These are phyloP conservation scores for Zasmidium angulare DNA, from an alignment of 2,329 filamentous ascomycete genomes.

Conservation along the genomic window DNA sequence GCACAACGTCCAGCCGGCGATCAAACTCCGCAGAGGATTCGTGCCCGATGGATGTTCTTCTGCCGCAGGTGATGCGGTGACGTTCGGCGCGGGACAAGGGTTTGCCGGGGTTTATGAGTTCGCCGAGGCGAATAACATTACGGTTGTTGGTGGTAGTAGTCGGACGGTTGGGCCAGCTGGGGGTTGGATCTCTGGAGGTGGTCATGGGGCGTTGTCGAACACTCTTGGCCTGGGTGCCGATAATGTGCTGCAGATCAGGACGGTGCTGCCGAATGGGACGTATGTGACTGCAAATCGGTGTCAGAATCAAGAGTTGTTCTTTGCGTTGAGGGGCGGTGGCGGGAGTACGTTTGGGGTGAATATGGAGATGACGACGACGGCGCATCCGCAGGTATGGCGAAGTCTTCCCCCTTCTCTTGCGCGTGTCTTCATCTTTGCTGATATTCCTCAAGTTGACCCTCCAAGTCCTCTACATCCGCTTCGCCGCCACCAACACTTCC, in stretches of 20 bases:
- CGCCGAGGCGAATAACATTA: slow-evolving; percentile 20
- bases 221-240: slow-evolving; percentile 30
- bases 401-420: neutral
- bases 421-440: neutral
- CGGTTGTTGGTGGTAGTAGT: slow-evolving; percentile 24
- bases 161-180: slow-evolving; percentile 27
- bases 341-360: slow-evolving; percentile 35
- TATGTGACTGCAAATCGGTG: slow-evolving; percentile 29
- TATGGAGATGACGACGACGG: slow-evolving; percentile 15
- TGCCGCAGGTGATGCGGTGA: slow-evolving; percentile 20
- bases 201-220: slow-evolving; percentile 23
- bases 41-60: slow-evolving; percentile 20
- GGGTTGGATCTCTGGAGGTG: slow-evolving; percentile 27
- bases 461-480: slow-evolving; percentile 18
- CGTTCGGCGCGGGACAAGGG: slow-evolving; percentile 23
- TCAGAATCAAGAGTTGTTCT: slow-evolving; percentile 52
- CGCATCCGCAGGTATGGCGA: slow-evolving; percentile 8
- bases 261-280: slow-evolving; percentile 24
- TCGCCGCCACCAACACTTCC: slow-evolving; percentile 8
- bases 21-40: slow-evolving; percentile 14
- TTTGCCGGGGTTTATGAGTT: slow-evolving; percentile 20
- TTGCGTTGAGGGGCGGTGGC: slow-evolving; percentile 54
- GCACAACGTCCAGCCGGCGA: slow-evolving; percentile 12
- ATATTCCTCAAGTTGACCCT: neutral
- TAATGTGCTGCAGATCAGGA: slow-evolving; percentile 25